Conservation (phyloP, 1,139 yeast genomes). For the Blastobotrys malaysiensis region DNA sequence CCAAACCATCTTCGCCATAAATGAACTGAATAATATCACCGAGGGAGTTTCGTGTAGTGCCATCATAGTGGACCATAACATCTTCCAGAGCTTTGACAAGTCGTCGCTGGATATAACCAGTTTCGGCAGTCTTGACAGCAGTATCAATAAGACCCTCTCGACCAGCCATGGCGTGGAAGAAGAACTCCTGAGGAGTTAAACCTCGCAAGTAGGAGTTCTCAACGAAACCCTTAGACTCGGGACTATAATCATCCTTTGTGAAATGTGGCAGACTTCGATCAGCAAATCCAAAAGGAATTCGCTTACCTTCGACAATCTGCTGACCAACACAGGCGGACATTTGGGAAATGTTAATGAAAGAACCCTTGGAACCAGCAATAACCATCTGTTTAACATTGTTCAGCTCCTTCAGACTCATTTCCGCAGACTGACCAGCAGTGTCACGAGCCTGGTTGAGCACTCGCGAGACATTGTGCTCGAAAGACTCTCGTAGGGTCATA, state of each 20-base stretch:
- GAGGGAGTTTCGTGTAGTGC: conserved; percentile 94
- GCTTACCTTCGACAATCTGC: conserved; percentile 98
- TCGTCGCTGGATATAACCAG: conserved; percentile 99
- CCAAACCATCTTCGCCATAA: conserved; percentile 99
- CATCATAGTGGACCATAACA: conserved; percentile 98
- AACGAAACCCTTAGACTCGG: conserved; percentile 96
- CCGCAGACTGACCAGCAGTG: conserved; percentile 98
- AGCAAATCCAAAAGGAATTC: conserved; percentile 95
- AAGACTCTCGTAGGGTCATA: conserved; percentile 98
- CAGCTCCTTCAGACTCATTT: conserved; percentile 85
- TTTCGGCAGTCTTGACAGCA: conserved; percentile 97
- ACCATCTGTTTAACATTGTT: conserved; percentile 99
- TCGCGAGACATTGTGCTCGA: conserved; percentile 94
- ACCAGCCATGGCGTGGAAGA: conserved; percentile 99
- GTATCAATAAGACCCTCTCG: conserved; percentile 99
- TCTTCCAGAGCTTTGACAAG: conserved; percentile 97
- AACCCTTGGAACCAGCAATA: conserved; percentile 98
- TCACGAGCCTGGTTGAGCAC: conserved; percentile 98
- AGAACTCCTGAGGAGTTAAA: conserved; percentile 96
- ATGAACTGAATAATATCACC: conserved; percentile 95
- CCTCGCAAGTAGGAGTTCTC: conserved; percentile 97
- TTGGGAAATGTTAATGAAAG: conserved; percentile 96
- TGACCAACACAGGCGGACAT: conserved; percentile 99
- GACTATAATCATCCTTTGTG: conserved; percentile 96
- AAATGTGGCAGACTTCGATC: conserved; percentile 97